These are phyloP conservation scores for Aspergillus aculeatus DNA, from an alignment of 2,329 filamentous ascomycete genomes.

Conservation along the genomic window DNA sequence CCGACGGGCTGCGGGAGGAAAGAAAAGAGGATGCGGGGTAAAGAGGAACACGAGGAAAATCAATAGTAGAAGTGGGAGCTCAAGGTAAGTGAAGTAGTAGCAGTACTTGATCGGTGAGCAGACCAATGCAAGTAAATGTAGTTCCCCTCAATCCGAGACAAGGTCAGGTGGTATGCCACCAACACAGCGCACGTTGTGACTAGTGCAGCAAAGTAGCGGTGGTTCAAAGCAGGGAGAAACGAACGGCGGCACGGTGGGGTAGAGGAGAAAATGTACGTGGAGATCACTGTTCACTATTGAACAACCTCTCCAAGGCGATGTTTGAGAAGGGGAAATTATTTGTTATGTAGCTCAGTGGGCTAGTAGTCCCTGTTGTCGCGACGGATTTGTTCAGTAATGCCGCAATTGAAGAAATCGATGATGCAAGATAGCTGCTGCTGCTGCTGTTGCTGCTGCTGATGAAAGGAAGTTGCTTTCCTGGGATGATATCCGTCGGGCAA, in stretches of 20 bases:
- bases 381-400: conserved; percentile 18
- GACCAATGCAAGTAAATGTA: conserved; percentile 17
- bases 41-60: conserved; percentile 15
- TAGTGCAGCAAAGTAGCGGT: background rate
- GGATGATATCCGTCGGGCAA: background rate
- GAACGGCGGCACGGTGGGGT: conserved; percentile 3
- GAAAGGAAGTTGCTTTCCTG: background rate
- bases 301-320: background rate
- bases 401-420: conserved; percentile 24
- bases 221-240: background rate
- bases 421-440: conserved; percentile 12
- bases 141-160: conserved; percentile 17
- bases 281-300: background rate
- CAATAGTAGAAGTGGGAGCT: conserved; percentile 9
- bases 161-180: conserved; percentile 17
- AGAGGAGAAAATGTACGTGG: background rate
- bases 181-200: background rate
- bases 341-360: conserved; percentile 6
- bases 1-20: background rate
- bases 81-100: background rate
- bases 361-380: conserved; percentile 1
- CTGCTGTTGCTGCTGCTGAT: background rate
- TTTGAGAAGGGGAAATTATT: background rate
- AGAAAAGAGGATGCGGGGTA: conserved; percentile 18
- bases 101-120: conserved; percentile 6